Evolutionary conservation across 1,139 yeast genomes (phyloP).

Genomic region (Taphrina deformans): DNA sequence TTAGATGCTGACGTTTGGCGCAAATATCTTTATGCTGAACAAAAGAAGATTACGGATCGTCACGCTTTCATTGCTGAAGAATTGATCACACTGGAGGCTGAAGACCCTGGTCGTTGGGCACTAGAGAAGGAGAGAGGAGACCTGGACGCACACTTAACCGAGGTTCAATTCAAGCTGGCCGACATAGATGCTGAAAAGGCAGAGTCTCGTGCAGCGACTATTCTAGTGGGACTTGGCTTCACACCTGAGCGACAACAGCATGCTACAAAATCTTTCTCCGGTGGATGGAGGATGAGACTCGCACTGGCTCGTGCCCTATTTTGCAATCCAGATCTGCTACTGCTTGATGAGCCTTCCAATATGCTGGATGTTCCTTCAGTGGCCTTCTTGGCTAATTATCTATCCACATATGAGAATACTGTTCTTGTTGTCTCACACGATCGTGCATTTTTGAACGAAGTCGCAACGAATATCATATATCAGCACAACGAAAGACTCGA

Average conservation of each 20-base stretch:
- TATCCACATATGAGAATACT: constrained; percentile 82
- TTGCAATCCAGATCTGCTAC: constrained; percentile 89
- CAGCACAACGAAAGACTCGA: constrained; percentile 97
- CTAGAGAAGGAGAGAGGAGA: constrained; percentile 89
- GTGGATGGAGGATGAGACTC: constrained; percentile 99
- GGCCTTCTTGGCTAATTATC: constrained; percentile 83
- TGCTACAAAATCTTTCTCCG: constrained; percentile 89
- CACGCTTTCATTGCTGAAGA: constrained; percentile 72
- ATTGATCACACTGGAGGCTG: constrained; percentile 56
- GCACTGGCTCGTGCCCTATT: constrained; percentile 97
- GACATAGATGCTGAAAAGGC: constrained; percentile 98
- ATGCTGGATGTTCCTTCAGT: constrained; percentile 99
- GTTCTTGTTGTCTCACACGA: constrained; percentile 96
- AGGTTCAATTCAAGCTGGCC: constrained; percentile 73
- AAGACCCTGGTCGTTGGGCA: constrained; percentile 73
- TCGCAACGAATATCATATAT: constrained; percentile 95
- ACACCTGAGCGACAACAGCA: constrained; percentile 77
- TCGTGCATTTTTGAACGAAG: constrained; percentile 93
- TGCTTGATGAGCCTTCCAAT: constrained; percentile 97
- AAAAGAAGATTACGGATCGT: constrained; percentile 69
- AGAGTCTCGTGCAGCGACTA: constrained; percentile 96
- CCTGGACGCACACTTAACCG: constrained; percentile 71
- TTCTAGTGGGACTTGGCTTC: constrained; percentile 88
- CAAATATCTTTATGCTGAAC: constrained; percentile 78
- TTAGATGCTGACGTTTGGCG: constrained; percentile 99